Evolutionary conservation across 805 yeast species (phyloP).

Genomic region (Blastobotrys mokoenaii): DNA sequence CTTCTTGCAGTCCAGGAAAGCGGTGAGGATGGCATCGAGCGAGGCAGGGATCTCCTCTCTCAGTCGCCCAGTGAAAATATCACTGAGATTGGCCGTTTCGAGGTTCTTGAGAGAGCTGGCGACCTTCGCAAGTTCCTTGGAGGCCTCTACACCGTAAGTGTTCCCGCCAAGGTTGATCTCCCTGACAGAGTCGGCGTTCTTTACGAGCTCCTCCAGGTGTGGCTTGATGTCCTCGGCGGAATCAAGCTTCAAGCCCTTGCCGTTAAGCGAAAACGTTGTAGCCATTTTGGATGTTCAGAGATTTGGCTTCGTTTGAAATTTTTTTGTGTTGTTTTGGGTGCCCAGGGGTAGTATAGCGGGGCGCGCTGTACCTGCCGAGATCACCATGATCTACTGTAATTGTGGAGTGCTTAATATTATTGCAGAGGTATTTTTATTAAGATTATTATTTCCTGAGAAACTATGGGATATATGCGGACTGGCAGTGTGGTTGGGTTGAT

Average conservation of each 20-base stretch:
- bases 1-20: slow-evolving; percentile 58
- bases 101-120: slow-evolving; percentile 33
- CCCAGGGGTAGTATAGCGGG: too few species aligned
- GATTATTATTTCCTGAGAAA: too few species aligned
- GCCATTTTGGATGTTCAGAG: neutral
- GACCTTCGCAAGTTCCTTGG: slow-evolving; percentile 56
- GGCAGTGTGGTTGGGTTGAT: too few species aligned
- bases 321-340: neutral
- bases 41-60: slow-evolving; percentile 91
- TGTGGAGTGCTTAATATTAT: too few species aligned
- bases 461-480: too few species aligned
- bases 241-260: slow-evolving; percentile 71
- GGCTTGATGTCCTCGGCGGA: slow-evolving; percentile 63
- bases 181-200: slow-evolving; percentile 29
- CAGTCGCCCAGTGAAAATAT: slow-evolving; percentile 88
- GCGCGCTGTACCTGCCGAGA: too few species aligned
- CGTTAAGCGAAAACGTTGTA: slow-evolving; percentile 43
- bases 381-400: too few species aligned
- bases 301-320: too few species aligned
- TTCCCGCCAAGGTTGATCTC: slow-evolving; percentile 83
- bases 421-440: too few species aligned
- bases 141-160: slow-evolving; percentile 88
- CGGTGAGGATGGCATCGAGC: slow-evolving; percentile 62
- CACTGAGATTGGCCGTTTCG: slow-evolving; percentile 73
- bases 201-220: slow-evolving; percentile 48